phyloP scores from a whole-genome alignment of 441 rosid genomes.

The Sinapis alba region DNA sequence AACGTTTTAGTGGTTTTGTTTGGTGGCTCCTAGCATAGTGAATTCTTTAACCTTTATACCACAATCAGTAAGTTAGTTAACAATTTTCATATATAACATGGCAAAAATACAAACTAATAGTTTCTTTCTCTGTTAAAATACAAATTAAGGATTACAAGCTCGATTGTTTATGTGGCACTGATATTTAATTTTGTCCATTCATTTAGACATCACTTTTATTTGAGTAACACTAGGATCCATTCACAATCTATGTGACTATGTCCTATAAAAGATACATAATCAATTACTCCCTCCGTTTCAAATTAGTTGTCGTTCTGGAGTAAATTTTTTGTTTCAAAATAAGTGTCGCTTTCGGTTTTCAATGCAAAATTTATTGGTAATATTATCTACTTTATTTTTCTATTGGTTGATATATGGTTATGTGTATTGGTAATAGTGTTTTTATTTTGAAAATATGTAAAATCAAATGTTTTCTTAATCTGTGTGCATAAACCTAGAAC shows the following conservation, averaged over 20 bases:
- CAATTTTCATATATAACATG: not conserved
- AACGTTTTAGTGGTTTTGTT: not conserved
- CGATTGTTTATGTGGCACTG: not conserved
- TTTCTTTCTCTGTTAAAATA: no score
- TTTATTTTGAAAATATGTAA: no score
- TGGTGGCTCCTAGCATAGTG: not conserved
- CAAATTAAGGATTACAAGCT: not conserved
- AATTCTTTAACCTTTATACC: not conserved
- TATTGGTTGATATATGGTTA: no score
- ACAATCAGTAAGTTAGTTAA: not conserved
- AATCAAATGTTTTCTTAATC: no score
- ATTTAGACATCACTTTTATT: not conserved
- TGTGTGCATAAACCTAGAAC: no score
- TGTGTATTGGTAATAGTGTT: no score
- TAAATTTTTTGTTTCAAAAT: no score
- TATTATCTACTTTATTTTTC: no score
- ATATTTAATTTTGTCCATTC: not conserved
- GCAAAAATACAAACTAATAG: not conserved
- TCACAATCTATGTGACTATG: not conserved
- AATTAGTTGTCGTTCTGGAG: no score
- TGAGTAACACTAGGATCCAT: not conserved
- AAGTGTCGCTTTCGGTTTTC: no score
- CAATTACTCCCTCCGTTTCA: no score
- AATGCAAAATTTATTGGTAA: no score
- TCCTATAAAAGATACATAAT: not conserved